phyloP scores from a whole-genome alignment of 1,284 basidiomycete species.

The Marasmius sp. region DNA sequence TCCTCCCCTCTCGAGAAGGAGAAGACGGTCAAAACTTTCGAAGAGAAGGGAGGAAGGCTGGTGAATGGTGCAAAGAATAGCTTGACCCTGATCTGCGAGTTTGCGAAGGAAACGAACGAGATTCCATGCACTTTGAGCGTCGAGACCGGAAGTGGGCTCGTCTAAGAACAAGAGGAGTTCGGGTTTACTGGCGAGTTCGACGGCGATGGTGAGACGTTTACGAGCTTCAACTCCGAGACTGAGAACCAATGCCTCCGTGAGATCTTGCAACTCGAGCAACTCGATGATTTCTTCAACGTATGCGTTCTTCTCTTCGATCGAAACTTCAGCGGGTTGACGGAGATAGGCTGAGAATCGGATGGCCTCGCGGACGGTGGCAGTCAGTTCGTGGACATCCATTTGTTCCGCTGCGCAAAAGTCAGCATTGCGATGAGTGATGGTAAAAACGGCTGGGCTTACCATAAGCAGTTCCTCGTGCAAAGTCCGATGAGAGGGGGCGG shows the following conservation, averaged over 20 bases:
- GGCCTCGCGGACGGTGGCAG: conserved; percentile 86
- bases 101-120: conserved; percentile 78
- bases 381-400: conserved; percentile 86
- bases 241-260: conserved; percentile 63
- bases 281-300: conserved; percentile 81
- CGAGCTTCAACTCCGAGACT: conserved; percentile 74
- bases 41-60: conserved; percentile 69
- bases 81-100: conserved; percentile 84
- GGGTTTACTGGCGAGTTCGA: conserved; percentile 85
- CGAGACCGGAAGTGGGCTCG: conserved; percentile 66
- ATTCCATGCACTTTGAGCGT: conserved; percentile 52
- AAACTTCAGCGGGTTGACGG: conserved; percentile 76
- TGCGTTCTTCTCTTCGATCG: conserved; percentile 77
- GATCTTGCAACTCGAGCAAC: conserved; percentile 64
- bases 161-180: conserved; percentile 79
- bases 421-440: conserved; percentile 27
- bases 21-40: conserved; percentile 75
- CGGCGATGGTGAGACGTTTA: conserved; percentile 87
- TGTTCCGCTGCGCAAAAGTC: conserved; percentile 68
- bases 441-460: conserved; percentile 37
- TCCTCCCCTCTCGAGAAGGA: conserved; percentile 65
- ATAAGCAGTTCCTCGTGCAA: conserved; percentile 78
- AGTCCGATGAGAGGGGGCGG: conserved; percentile 70
- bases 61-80: conserved; percentile 76
- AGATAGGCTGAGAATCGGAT: conserved; percentile 88